Evolutionary conservation across 139 green algal genomes (phyloP).

Genomic region (Cymbomonas tetramitiformis): DNA sequence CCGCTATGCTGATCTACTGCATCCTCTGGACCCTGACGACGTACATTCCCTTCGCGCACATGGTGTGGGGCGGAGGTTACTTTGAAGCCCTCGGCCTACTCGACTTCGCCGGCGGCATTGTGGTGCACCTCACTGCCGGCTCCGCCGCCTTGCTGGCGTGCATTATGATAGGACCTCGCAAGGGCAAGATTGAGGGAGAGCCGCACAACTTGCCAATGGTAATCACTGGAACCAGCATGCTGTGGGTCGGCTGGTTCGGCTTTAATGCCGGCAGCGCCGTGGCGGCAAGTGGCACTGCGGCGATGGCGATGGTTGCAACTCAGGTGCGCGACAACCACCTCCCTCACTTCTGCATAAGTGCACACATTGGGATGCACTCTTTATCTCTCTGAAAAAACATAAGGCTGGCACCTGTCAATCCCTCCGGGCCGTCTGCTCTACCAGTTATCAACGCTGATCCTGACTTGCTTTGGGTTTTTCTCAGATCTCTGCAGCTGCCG

Average conservation of each 20-base stretch:
- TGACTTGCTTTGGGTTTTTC: too few relatives aligned
- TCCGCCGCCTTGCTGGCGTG: conserved; percentile 16
- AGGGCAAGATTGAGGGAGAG: conserved; percentile 9
- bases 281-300: conserved; percentile 13
- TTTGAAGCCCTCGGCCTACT: conserved; percentile 21
- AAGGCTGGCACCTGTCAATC: too few relatives aligned
- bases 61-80: conserved; percentile 22
- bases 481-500: conserved; percentile 17
- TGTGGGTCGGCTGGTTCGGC: conserved; percentile 35
- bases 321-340: too few relatives aligned
- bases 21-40: conserved; percentile 18
- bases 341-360: too few relatives aligned
- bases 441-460: too few relatives aligned
- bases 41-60: conserved; percentile 29
- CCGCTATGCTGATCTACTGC: conserved; percentile 18
- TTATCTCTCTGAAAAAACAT: too few relatives aligned
- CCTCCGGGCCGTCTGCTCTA: too few relatives aligned
- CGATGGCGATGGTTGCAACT: conserved; percentile 21
- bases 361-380: too few relatives aligned
- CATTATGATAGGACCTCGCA: conserved; percentile 17
- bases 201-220: conserved; percentile 23
- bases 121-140: conserved; percentile 33
- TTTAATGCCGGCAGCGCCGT: conserved; percentile 29
- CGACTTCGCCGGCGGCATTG: conserved; percentile 34
- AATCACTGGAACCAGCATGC: conserved; percentile 26